Base-by-base conservation (phyloP, 1,139 yeast genomes). In the Kurtzmaniella quercitrusa region DNA sequence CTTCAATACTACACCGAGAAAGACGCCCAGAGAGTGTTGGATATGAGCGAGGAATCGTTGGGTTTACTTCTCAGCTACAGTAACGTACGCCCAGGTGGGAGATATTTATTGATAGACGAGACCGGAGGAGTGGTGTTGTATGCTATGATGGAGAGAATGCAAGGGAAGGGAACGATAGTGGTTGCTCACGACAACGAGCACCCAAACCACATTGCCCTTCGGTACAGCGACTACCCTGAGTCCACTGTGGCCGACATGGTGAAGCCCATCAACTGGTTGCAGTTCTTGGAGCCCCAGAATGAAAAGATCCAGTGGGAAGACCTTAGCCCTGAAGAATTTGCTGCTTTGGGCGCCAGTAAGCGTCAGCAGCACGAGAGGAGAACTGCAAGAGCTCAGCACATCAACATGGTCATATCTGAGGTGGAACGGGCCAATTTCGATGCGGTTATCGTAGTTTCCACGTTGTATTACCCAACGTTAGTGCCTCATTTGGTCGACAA, bases 101-200 rank as follows among this genome's bases (percentile, higher is more conserved):
- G 76, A 45, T 94, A 93, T 57, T 69, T 93, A 29, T 84, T 93
- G 5, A 75, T 89, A 44, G 99, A 93, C 59, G 98, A 93, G 56
- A 85, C 96, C 23, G 90, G 95, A 25, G 97, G 98, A 2, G 72
- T 91, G 16, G 62, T 93, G 1, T 79, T 87, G 3, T 87, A 87
- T 49, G 88, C 95, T 4, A 70, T 94, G 75, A 62, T 93, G 67
- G 98, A 94, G 59, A 74, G 98, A 57, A 87, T 93, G 94, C 81
- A 81, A 45, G 89, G 93, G 2, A 68, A 80, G 41, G 98, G 98
- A 14, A 70, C 80, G 10, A 80, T 94, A 40, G 76, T 89, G 3
- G 75, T 88, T 25, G 73, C 85, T 2, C 97, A 93, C 63, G 98
- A 91, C 56, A 88, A 90, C 59, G 98, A 93, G 60, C 97, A 91